These are phyloP conservation scores for Plectosphaerella plurivora DNA, from an alignment of 2,329 filamentous ascomycete genomes.

Conservation along the genomic window DNA sequence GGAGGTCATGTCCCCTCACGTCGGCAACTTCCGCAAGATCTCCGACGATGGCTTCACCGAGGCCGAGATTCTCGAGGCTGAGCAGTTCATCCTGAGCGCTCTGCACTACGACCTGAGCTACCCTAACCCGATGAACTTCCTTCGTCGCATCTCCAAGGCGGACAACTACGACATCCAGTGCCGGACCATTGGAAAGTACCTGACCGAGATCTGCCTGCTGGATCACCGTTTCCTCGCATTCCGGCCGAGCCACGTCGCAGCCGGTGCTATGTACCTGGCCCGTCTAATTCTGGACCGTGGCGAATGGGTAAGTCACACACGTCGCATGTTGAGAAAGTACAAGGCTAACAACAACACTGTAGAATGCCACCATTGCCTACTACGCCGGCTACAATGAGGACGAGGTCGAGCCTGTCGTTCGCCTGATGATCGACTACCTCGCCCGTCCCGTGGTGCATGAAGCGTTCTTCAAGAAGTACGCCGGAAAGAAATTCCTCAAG, in stretches of 20 bases:
- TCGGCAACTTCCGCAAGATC: constrained; percentile 94
- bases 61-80: constrained; percentile 92
- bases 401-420: constrained; percentile 87
- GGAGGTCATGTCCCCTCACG: constrained; percentile 93
- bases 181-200: constrained; percentile 93
- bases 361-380: constrained; percentile 81
- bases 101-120: constrained; percentile 97
- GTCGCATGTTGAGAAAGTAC: constrained; percentile 3
- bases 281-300: constrained; percentile 87
- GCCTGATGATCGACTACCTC: constrained; percentile 95
- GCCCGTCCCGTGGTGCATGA: constrained; percentile 86
- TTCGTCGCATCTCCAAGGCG: constrained; percentile 96
- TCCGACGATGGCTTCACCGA: constrained; percentile 96
- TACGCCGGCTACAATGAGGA: constrained; percentile 93
- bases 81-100: constrained; percentile 86
- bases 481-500: constrained; percentile 98
- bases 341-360: constrained; percentile 19
- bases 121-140: constrained; percentile 99
- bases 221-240: constrained; percentile 92
- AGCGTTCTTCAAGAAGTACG: constrained; percentile 99
- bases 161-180: constrained; percentile 99
- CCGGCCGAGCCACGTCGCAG: constrained; percentile 84
- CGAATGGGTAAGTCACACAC: constrained; percentile 66
- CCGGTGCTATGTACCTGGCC: constrained; percentile 90
- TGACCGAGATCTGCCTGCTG: constrained; percentile 93